Evolutionary conservation across 176 grass and related monocot species (phyloP), one percentile per base, ranked within the genome.

Genomic region (Zea luxurians): DNA sequence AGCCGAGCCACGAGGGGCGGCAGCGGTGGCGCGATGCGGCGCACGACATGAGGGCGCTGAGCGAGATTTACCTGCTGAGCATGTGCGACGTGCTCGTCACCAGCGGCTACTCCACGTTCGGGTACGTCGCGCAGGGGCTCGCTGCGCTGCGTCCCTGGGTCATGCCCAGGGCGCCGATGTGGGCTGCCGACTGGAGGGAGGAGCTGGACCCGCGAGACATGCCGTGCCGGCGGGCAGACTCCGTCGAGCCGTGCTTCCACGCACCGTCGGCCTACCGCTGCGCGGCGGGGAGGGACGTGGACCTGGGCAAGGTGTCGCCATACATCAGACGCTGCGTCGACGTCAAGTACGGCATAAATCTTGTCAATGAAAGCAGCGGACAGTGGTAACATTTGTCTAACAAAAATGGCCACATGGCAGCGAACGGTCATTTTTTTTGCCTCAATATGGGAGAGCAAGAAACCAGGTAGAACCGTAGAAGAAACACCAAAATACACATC

Each of bases 181-280:
- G 85, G 85, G 66, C 78, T 46, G 76, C 37, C 13, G 59, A 83
- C 34, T 68, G 61, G 69, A 68, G 17, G 4, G 64, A 38, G 13
- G 67, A 2, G 34, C 18, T 45, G n/a, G 50, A 27, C 2, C 43
- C 68, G 12, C 46, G 20, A 0, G 53, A 79, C 2, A 67, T 81
- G 8, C 80, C 87, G 10, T 90, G 87, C 54, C 7, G 13, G 57
- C 54, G 71, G 59, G 77, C 12, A 5, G 18, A 36, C 16, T 77
- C 84, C 12, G 59, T 93, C 9, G 93, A 97, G 55, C 68, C 88
- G 4, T 97, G 93, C 70, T 89, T 89, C 48, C 90, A 94, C 63
- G 17, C 68, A 4, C 91, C 94, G 47, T 84, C 91, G 0, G 37
- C 48, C 8, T 86, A 73, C 35, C 71, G 89, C 64, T 97, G 93